A percentile compares a stretch with the other conserved stretches of the same genome.
Conservation (phyloP, 78 protist genomes). For the Dictyostelium citrinum region DNA sequence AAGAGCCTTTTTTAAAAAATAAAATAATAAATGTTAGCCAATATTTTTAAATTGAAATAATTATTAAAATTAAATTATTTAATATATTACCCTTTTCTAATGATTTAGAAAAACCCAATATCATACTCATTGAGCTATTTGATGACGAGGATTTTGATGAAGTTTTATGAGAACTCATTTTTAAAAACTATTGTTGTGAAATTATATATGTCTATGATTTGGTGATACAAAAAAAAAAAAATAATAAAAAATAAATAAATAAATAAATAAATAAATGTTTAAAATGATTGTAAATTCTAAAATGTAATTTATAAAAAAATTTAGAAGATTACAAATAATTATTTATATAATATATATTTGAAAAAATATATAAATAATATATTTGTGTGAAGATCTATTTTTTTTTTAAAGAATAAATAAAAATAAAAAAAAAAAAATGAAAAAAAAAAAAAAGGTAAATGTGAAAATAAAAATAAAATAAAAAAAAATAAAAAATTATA, state of each 20-base stretch:
- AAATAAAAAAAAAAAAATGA: background rate
- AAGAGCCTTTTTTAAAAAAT: background rate
- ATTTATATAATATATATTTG: background rate
- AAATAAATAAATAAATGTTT: background rate
- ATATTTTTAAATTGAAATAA: no score
- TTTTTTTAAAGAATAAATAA: background rate
- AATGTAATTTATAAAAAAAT: background rate
- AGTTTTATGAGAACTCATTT: background rate
- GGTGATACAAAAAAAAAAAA: background rate
- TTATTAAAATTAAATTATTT: background rate
- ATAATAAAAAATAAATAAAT: background rate
- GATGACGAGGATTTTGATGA: background rate
- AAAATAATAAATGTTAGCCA: background rate
- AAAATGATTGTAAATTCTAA: background rate
- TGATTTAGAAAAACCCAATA: slow-evolving; percentile 39
- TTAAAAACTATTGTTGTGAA: background rate
- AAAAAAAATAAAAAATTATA: no score
- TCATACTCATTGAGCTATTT: background rate
- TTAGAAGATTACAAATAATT: background rate
- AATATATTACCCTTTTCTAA: slow-evolving; percentile 32
- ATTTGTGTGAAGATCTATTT: background rate
- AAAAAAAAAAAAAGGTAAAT: background rate
- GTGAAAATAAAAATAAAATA: no score
- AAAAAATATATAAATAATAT: background rate
- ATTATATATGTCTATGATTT: background rate